Conservation (phyloP, 306 rosid species). For the Trifolium fragiferum region DNA sequence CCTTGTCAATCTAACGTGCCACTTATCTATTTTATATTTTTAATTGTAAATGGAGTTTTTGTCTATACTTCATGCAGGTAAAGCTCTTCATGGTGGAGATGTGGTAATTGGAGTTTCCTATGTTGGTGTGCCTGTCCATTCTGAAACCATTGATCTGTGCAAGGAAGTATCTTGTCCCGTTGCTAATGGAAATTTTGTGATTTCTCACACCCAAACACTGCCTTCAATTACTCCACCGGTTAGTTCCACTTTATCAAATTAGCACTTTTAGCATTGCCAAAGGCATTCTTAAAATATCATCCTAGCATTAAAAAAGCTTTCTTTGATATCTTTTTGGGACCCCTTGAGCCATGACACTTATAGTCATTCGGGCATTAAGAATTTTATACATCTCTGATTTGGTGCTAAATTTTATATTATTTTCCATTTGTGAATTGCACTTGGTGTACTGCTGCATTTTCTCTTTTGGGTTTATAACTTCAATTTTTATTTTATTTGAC, state of each 20-base stretch:
- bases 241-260: slow-evolving; percentile 49
- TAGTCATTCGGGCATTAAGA: slow-evolving; percentile 12
- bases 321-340: slow-evolving; percentile 14
- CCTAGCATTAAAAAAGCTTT: slow-evolving; percentile 29
- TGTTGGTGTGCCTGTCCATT: slow-evolving; percentile 69
- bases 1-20: slow-evolving; percentile 24
- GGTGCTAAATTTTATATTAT: slow-evolving; percentile 22
- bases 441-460: neutral
- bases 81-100: slow-evolving; percentile 63
- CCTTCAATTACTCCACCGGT: slow-evolving; percentile 83
- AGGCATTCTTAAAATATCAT: slow-evolving; percentile 13
- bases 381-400: slow-evolving; percentile 29
- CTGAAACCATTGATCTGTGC: slow-evolving; percentile 64
- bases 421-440: slow-evolving; percentile 14
- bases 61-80: slow-evolving; percentile 48
- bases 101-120: slow-evolving; percentile 70
- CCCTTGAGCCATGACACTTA: neutral
- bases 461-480: neutral
- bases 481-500: neutral
- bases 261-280: slow-evolving; percentile 26
- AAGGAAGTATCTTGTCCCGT: slow-evolving; percentile 69
- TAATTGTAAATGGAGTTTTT: slow-evolving; percentile 32
- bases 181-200: slow-evolving; percentile 59
- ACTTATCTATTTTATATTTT: slow-evolving; percentile 8
- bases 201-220: slow-evolving; percentile 76